Evolutionary conservation across 2,329 filamentous ascomycete species (phyloP), one percentile per base, ranked within the genome.

Genomic region (Sporothrix protearum): DNA sequence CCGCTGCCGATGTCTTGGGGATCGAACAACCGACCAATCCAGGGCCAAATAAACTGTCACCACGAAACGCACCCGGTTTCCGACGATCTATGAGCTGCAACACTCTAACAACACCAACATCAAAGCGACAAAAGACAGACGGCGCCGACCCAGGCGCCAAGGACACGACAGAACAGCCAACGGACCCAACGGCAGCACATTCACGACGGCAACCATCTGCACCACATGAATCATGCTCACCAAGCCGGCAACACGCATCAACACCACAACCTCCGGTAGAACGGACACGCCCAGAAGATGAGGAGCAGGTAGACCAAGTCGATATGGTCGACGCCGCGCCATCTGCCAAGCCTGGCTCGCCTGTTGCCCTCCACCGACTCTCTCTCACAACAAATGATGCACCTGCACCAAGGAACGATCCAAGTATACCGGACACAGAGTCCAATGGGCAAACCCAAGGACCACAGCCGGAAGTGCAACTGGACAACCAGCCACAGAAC

Each of bases 61-160:
- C 74, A 3, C 72, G 74, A 3, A 53, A 39, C 22, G 36, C 55
- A 0, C 14, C 71, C 0, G 47, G 33, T 4, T 79, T 93, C 55
- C 85, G 90, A 75, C 86, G 90, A 75, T 86, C 90, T 1, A 85
- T 89, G 72, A 93, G 90, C 78, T 92, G 89, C 22, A 83, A 86
- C 30, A 87, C 91, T 75, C 92, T 90, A 86, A 89, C 91, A 30
- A 67, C 71, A 1, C 64, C 63, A 2, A 67, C 45, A 6, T 16
- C 19, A 2, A 94, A 94, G 79, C 85, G 89, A 74, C 85, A 89
- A 75, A 90, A 85, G 75, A 77, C 88, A 8, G 86, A 89, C 67
- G 83, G 83, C 45, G 47, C n/a, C n/a, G 66, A 36, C 49, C 22
- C 28, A 4, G 42, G 22, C 59, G 59, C 49, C 30, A 30, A 36